phyloP scores from a whole-genome alignment of 768 basidiomycete genomes.

The Flagelloscypha sp. region DNA sequence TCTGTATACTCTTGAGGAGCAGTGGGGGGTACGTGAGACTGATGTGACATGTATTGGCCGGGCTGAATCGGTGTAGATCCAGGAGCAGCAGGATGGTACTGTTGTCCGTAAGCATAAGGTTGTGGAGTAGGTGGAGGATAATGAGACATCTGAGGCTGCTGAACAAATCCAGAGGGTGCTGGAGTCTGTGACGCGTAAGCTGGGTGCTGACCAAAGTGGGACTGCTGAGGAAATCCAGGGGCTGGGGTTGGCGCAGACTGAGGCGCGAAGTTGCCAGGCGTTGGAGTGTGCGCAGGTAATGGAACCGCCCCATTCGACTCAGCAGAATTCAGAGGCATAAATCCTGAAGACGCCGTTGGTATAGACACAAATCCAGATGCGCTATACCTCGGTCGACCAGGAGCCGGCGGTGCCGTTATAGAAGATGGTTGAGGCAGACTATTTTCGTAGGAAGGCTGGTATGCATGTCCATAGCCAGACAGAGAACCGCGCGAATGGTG shows the following conservation, averaged over 20 bases:
- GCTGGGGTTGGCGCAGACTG: constrained; percentile 1
- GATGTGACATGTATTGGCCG: constrained; percentile 16
- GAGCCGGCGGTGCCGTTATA: constrained; percentile 26
- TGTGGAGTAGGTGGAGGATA: constrained; percentile 26
- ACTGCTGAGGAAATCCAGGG: constrained; percentile 5
- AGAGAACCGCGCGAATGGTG: constrained; percentile 22
- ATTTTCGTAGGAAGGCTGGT: constrained; percentile 41
- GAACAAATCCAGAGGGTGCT: constrained; percentile 26
- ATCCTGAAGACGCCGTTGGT: constrained; percentile 61
- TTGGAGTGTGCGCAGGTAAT: constrained; percentile 27
- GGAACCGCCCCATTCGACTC: constrained; percentile 28
- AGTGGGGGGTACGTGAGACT: constrained; percentile 24
- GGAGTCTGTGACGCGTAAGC: constrained; percentile 20
- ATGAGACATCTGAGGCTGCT: constrained; percentile 31
- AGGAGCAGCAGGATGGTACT: constrained; percentile 25
- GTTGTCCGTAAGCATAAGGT: constrained; percentile 28
- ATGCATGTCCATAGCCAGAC: constrained; percentile 27
- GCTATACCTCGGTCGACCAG: constrained; percentile 58
- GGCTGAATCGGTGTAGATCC: constrained; percentile 16
- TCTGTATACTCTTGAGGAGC: too few relatives aligned
- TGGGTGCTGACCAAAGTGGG: constrained; percentile 16
- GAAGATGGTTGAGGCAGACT: constrained; percentile 22
- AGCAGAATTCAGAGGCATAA: constrained; percentile 43
- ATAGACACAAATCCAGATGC: too few relatives aligned
- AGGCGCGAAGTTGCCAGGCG: constrained; percentile 24